Evolutionary conservation across 768 basidiomycete species (phyloP), one percentile per base, ranked within the genome.

Genomic region (Tulasnella sp.): DNA sequence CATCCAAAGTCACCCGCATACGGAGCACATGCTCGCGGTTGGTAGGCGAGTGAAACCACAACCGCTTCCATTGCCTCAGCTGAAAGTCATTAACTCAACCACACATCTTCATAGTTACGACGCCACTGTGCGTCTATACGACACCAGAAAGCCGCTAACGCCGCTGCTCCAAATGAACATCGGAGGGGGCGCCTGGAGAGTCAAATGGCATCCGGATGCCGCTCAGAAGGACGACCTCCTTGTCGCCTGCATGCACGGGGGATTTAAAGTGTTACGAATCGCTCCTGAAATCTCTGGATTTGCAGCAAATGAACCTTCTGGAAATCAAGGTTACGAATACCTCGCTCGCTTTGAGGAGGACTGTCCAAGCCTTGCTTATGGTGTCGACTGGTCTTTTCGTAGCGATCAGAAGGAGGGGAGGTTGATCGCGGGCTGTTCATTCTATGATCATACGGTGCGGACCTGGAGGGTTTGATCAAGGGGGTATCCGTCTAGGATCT

Each of bases 161-260:
- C 81, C 88, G 0, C 64, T 97, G 11, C 68, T 72, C 0, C 73
- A 77, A 51, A 79, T 78, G 24, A 78, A 85, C 59, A 83, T 90
- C 2, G 91, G 90, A 10, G 96, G 96, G 11, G 96, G 96, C 2
- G 88, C 83, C 10, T 99, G 96, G 96, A 80, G 96, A 17, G 83
- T 91, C 60, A 93, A 95, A 70, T 99, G 93, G 91, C 92, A 98
- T 71, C 92, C 94, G 5, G 79, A 78, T 3, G 64, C 76, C 1
- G 65, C 67, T n/a, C 78, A 92, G 47, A 79, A 77, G 63, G 67
- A 78, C 38, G 88, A 94, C 67, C 76, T 98, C 1, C 78, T 97
- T 19, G 82, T 92, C n/a, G 96, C 94, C 0, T 92, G 88, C 68
- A 99, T 98, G 96, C 94, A 95, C 68, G 92, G 92, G 63, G 94